Evolutionary conservation across 2,329 filamentous ascomycete genomes (phyloP).

Genomic region (Tolypocladium tundrense): DNA sequence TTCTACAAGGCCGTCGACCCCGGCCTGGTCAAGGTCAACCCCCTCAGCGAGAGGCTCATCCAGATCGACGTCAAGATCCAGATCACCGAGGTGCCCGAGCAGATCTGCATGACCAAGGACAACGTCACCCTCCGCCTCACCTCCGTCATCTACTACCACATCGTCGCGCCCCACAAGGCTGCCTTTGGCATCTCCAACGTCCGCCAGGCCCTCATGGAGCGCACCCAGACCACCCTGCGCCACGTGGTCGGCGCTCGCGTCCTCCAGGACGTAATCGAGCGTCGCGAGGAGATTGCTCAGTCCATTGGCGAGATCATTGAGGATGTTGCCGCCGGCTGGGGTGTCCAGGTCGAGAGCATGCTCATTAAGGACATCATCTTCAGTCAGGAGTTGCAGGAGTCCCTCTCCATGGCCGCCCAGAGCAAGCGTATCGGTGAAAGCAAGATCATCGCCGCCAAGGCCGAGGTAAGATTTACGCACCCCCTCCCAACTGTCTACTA

Average conservation of each 20-base stretch:
- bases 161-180: slow-evolving; percentile 88
- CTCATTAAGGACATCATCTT: slow-evolving; percentile 99
- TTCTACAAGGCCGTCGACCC: slow-evolving; percentile 96
- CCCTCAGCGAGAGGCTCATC: slow-evolving; percentile 77
- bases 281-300: slow-evolving; percentile 90
- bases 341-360: slow-evolving; percentile 95
- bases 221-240: slow-evolving; percentile 92
- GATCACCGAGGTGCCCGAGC: slow-evolving; percentile 91
- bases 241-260: slow-evolving; percentile 94
- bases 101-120: slow-evolving; percentile 99
- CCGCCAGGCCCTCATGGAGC: slow-evolving; percentile 90
- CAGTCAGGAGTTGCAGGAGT: slow-evolving; percentile 89
- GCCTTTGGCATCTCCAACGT: slow-evolving; percentile 95
- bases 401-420: slow-evolving; percentile 95
- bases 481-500: neutral
- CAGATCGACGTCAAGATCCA: slow-evolving; percentile 99
- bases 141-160: slow-evolving; percentile 98
- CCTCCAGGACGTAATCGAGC: slow-evolving; percentile 95
- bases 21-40: slow-evolving; percentile 95
- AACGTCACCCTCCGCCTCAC: slow-evolving; percentile 92
- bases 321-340: slow-evolving; percentile 87
- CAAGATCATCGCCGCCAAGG: slow-evolving; percentile 95
- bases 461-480: slow-evolving; percentile 44
- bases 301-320: slow-evolving; percentile 97
- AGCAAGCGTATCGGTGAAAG: slow-evolving; percentile 96